Conservation (phyloP, 306 rosid genomes). For the Argentina anserina region DNA sequence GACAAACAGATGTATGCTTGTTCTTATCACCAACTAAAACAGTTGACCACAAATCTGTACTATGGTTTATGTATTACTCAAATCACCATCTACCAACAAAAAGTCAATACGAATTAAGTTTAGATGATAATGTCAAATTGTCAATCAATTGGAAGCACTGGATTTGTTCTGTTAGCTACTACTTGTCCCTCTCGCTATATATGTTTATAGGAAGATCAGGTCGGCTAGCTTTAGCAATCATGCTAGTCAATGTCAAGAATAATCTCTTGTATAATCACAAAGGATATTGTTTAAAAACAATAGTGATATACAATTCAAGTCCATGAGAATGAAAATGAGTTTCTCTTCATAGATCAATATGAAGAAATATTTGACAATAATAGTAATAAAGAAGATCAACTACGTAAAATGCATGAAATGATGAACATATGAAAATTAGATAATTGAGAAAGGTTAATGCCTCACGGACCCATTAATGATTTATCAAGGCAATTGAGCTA, state of each 20-base stretch:
- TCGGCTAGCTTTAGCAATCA: slow-evolving; percentile 27
- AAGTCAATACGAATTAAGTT: slow-evolving; percentile 13
- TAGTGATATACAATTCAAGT: neutral
- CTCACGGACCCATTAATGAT: too few species aligned
- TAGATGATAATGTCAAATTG: slow-evolving; percentile 12
- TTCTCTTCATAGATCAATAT: neutral
- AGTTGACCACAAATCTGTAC: slow-evolving; percentile 9
- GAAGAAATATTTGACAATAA: slow-evolving; percentile 11
- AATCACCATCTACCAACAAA: slow-evolving; percentile 1
- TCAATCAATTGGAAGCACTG: slow-evolving; percentile 5
- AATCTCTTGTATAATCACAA: neutral
- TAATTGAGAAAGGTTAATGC: too few species aligned
- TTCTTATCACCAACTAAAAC: slow-evolving; percentile 7
- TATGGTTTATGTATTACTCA: neutral
- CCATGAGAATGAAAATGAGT: neutral
- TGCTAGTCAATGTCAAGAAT: slow-evolving; percentile 11
- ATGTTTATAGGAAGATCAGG: slow-evolving; percentile 16
- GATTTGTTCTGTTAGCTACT: slow-evolving; percentile 21
- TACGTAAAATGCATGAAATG: too few species aligned
- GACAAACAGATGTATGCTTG: slow-evolving; percentile 2
- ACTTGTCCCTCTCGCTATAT: neutral
- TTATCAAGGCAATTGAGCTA: too few species aligned
- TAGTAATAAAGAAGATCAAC: slow-evolving; percentile 25
- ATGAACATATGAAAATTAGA: too few species aligned
- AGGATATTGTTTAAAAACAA: slow-evolving; percentile 8